phyloP scores from a whole-genome alignment of 2,329 filamentous ascomycete species.

The Celoporthe dispersa region DNA sequence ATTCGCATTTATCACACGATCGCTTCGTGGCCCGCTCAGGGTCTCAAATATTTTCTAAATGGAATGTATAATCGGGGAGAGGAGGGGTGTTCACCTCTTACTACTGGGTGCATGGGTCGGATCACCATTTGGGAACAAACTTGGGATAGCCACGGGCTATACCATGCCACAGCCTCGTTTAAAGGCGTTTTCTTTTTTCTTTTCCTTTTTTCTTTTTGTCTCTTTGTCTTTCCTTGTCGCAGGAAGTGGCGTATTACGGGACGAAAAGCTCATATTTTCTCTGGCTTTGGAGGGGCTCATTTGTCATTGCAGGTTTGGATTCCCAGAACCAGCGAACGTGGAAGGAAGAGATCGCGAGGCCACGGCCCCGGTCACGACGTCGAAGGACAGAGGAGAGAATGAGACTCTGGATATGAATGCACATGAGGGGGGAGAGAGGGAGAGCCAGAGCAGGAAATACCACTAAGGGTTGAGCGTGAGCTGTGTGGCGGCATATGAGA shows the following conservation, averaged over 20 bases:
- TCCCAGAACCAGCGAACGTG: constrained; percentile 12
- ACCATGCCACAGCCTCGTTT: constrained; percentile 17
- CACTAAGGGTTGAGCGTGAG: background rate
- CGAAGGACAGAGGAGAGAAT: constrained; percentile 7
- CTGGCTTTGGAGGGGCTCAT: background rate
- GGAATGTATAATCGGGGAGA: constrained; percentile 42
- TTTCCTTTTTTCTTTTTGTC: constrained; percentile 1
- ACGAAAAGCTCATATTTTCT: constrained; percentile 10
- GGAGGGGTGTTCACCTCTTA: background rate
- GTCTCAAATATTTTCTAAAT: constrained; percentile 35
- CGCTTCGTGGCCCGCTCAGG: constrained; percentile 22
- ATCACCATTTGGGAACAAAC: constrained; percentile 7
- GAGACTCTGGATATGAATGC: constrained; percentile 25
- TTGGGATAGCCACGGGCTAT: constrained; percentile 18
- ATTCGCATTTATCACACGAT: constrained; percentile 21
- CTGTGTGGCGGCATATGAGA: background rate
- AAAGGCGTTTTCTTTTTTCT: constrained; percentile 2
- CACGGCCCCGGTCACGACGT: constrained; percentile 6
- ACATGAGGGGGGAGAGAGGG: constrained; percentile 14
- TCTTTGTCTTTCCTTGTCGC: background rate
- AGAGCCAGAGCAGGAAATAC: constrained; percentile 13
- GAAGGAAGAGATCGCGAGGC: constrained; percentile 6
- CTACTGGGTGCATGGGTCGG: constrained; percentile 21
- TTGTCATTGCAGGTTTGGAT: constrained; percentile 19
- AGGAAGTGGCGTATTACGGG: constrained; percentile 18